Base-by-base conservation (phyloP, 257 asterid genomes). In the Lycium ferocissimum region DNA sequence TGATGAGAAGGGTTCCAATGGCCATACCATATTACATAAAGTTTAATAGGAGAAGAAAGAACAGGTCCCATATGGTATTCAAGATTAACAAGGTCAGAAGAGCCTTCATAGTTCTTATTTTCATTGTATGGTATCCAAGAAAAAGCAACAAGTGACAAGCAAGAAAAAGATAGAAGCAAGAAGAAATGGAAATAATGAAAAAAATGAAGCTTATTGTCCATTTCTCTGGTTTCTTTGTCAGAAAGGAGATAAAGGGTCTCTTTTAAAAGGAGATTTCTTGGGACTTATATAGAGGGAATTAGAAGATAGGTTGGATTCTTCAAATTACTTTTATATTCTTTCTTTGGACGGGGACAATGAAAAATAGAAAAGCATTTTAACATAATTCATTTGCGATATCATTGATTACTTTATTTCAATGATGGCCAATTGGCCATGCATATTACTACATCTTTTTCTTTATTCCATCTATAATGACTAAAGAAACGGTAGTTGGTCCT, bases 11-110 rank as follows among this genome's bases (percentile, higher is more conserved):
- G 91, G 37, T 89, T 86, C 97, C 98, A 94, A 35, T 83, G 57
- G 22, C 97, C 98, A 76, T 94, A 93, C 98, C 97, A 94, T 62
- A 94, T 90, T 10, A 93, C 86, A 93, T 94, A 91, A 86, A 94
- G 84, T 49, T 91, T 91, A 20, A 89, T 84, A 1, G 93, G 92
- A 79, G 92, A 90, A n/a, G 95, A 69, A 49, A 94, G 93, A 71
- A 93, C 92, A 2, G 98, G 98, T 0, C 98, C 98, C 96, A 92
- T 91, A 87, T 94, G 98, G 84, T 94, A 94, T 88, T 92, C 90
- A 87, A 93, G 95, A 86, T 91, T 87, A 73, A 92, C 79, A 58
- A 94, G 92, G 87, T 93, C 72, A 56, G 97, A 94, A 3, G 98
- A 94, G 11, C 97, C 98, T 89, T 94, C 97, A 84, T 79, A 92